Base-by-base conservation (phyloP, 192 early-diverging fungal species). In the Coemansia sp. region DNA sequence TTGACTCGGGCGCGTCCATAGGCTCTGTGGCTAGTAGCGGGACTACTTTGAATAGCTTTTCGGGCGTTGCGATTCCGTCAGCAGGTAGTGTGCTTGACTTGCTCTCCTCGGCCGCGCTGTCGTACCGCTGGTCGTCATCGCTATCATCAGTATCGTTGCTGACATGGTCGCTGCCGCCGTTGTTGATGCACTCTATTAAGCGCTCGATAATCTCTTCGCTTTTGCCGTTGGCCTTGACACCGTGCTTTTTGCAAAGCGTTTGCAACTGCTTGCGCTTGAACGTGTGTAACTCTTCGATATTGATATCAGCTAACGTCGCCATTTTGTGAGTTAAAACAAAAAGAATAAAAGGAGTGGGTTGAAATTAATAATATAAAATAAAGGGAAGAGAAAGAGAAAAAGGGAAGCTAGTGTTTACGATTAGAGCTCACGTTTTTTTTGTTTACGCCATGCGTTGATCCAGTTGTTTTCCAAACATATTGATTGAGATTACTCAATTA, bases 261-360 rank as follows among this genome's bases (percentile, higher is more conserved):
- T 83, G 80, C 9, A 83, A 66, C 50, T 83, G 72, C 72, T 77
- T 75, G 72, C 75, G 75, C 63, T 74, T 83, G 37, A 83, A 19
- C 9, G 38, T 64, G 21, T 66, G 68, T 10, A 83, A 66, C 58
- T 77, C 69, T 14, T 77, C 80, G 11, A 66, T 49, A 40, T 64
- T 72, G 13, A 73, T 59, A 11, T 67, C 74, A 42, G 73, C 46
- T 40, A 62, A 11, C 7, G 37, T 28, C 26, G 68, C 13, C 67
- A 79, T 73, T 4, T 4, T 14, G 26, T 19, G 14, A 42, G 37
- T 16, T 17, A 37, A 16, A 26, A 14, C 10, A 52, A 52, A 62
- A 62, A 35, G 40, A 53, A 21, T 16, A 55, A 55, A 8, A 49
- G 21, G 4, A n/a, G 49, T 52, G n/a, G 21, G 26, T 23, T 7